A percentile compares a stretch with the other conserved stretches of the same genome.
These are phyloP conservation scores for Fusarium transvaalense DNA, from an alignment of 2,329 filamentous ascomycete species.

Conservation along the genomic window DNA sequence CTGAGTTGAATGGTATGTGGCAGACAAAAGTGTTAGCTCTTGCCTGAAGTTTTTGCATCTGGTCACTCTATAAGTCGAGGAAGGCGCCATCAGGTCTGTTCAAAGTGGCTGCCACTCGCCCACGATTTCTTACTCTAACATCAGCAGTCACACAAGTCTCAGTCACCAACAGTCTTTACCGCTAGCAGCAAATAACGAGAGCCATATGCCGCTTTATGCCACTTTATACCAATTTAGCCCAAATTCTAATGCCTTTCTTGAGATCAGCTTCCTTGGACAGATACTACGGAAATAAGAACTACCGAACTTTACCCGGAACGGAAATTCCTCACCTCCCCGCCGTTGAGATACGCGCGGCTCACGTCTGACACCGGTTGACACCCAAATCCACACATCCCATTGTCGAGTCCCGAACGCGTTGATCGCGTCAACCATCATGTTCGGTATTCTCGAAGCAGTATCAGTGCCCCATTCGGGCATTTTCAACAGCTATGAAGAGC, in stretches of 20 bases:
- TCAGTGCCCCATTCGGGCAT: slow-evolving; percentile 54
- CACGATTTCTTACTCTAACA: neutral
- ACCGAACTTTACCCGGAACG: slow-evolving; percentile 45
- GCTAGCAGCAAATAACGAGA: too few relatives aligned
- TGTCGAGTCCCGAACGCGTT: slow-evolving; percentile 47
- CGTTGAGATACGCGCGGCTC: slow-evolving; percentile 38
- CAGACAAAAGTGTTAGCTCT: neutral
- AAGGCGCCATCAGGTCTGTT: neutral
- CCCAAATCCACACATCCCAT: slow-evolving; percentile 47
- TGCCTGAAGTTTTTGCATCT: neutral
- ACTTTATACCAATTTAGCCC: too few relatives aligned
- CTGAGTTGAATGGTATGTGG: neutral
- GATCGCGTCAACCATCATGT: slow-evolving; percentile 53
- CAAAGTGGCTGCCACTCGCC: too few relatives aligned
- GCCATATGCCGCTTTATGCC: too few relatives aligned
- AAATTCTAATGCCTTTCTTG: too few relatives aligned
- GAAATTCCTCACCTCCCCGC: slow-evolving; percentile 43
- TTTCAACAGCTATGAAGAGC: slow-evolving; percentile 57
- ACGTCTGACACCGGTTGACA: slow-evolving; percentile 49
- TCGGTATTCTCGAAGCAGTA: slow-evolving; percentile 59
- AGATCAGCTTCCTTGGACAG: neutral
- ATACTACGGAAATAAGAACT: neutral
- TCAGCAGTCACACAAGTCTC: too few relatives aligned
- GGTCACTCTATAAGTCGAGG: neutral
- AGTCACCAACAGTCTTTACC: too few relatives aligned